These are phyloP conservation scores for Yarrowia yakushimensis DNA, from an alignment of 805 yeast species.

Conservation along the genomic window DNA sequence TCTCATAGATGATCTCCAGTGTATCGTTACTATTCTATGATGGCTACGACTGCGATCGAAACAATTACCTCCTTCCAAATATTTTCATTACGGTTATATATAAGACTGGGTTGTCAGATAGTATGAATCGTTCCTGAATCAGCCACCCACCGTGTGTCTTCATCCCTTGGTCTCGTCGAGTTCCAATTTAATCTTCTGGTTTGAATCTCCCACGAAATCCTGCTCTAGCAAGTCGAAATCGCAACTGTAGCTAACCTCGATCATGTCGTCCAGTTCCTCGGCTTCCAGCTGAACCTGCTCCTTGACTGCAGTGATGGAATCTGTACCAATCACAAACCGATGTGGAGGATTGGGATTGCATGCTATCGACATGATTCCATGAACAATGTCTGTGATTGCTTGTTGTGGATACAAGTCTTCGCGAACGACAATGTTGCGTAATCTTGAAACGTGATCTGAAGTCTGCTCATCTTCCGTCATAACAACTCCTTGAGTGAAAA, in stretches of 20 bases:
- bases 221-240: neutral
- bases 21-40: too few species aligned
- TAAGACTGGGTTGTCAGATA: too few species aligned
- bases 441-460: neutral
- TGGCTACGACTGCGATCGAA: too few species aligned
- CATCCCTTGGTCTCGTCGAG: neutral
- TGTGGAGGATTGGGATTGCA: slow-evolving; percentile 19
- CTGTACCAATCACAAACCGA: slow-evolving; percentile 5
- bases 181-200: neutral
- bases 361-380: slow-evolving; percentile 1
- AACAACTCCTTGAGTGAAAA: slow-evolving; percentile 3
- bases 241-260: slow-evolving; percentile 11
- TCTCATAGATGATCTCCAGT: too few species aligned
- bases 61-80: too few species aligned
- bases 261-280: slow-evolving; percentile 18
- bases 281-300: slow-evolving; percentile 10
- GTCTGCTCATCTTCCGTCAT: neutral
- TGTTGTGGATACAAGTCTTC: slow-evolving; percentile 9
- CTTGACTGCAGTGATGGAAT: neutral
- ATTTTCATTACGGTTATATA: too few species aligned
- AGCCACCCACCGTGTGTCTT: too few species aligned
- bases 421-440: neutral
- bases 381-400: slow-evolving; percentile 15
- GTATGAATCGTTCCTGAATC: too few species aligned
- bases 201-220: neutral